A percentile compares a stretch with the other conserved stretches of the same genome.
Evolutionary conservation across 2,329 filamentous ascomycete genomes (phyloP).

Genomic region (Calonectria hawksworthii): DNA sequence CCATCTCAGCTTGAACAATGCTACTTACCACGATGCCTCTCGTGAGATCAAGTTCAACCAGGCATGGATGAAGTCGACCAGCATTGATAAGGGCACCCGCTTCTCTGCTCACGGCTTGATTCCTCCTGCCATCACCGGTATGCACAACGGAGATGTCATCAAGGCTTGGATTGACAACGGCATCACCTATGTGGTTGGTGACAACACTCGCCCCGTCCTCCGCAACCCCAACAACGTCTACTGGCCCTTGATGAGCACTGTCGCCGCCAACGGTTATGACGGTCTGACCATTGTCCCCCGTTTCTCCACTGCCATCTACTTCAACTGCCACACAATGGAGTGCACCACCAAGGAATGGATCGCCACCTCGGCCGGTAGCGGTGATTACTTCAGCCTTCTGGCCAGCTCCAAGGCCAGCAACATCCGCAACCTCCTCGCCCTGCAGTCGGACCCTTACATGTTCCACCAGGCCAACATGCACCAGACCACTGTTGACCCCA

Average conservation of each 20-base stretch:
- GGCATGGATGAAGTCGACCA: slow-evolving; percentile 32
- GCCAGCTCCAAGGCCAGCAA: slow-evolving; percentile 28
- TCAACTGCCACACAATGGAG: slow-evolving; percentile 32
- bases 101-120: slow-evolving; percentile 32
- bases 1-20: slow-evolving; percentile 35
- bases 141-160: slow-evolving; percentile 36
- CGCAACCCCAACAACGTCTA: slow-evolving; percentile 22
- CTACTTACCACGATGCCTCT: slow-evolving; percentile 32
- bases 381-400: slow-evolving; percentile 26
- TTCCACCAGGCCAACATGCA: slow-evolving; percentile 40
- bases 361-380: slow-evolving; percentile 29
- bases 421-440: slow-evolving; percentile 28
- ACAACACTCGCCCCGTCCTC: slow-evolving; percentile 31
- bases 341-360: slow-evolving; percentile 36
- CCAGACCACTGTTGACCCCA: slow-evolving; percentile 17
- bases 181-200: slow-evolving; percentile 30
- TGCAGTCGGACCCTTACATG: slow-evolving; percentile 37
- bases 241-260: slow-evolving; percentile 33
- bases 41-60: slow-evolving; percentile 36
- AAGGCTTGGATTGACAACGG: slow-evolving; percentile 33
- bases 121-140: slow-evolving; percentile 34
- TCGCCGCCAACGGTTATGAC: slow-evolving; percentile 31
- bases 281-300: slow-evolving; percentile 32
- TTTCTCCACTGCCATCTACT: slow-evolving; percentile 36
- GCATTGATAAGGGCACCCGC: slow-evolving; percentile 28